Evolutionary conservation across 805 yeast genomes (phyloP).

Genomic region (Cephaloascus fragrans): DNA sequence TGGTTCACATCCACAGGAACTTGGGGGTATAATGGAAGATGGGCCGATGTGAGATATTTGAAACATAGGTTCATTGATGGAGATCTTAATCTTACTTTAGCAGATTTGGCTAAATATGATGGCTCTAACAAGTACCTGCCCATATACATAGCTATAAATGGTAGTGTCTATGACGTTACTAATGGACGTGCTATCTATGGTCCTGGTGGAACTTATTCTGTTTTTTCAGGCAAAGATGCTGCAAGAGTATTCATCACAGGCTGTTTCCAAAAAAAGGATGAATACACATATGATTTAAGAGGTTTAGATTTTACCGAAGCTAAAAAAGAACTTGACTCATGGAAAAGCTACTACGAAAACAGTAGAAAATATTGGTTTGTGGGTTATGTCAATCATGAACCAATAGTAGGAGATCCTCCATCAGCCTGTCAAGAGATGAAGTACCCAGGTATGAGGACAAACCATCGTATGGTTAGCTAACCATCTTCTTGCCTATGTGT

Average conservation of each 20-base stretch:
- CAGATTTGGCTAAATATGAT: slow-evolving; percentile 36
- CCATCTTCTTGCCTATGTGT: too few relatives aligned
- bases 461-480: too few relatives aligned
- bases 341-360: slow-evolving; percentile 42
- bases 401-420: slow-evolving; percentile 39
- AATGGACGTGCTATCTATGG: slow-evolving; percentile 43
- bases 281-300: slow-evolving; percentile 57
- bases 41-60: slow-evolving; percentile 33
- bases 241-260: slow-evolving; percentile 67
- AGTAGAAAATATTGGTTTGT: slow-evolving; percentile 50
- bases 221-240: slow-evolving; percentile 56
- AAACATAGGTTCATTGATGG: slow-evolving; percentile 9
- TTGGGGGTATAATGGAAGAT: slow-evolving; percentile 54
- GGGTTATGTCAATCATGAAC: slow-evolving; percentile 41
- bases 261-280: slow-evolving; percentile 43
- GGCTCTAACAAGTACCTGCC: slow-evolving; percentile 42
- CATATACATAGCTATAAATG: slow-evolving; percentile 49
- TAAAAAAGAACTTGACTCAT: slow-evolving; percentile 26
- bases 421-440: slow-evolving; percentile 24
- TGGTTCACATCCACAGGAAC: slow-evolving; percentile 45
- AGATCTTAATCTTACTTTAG: slow-evolving; percentile 25
- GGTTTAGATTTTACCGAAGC: slow-evolving; percentile 39
- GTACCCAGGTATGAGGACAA: background rate
- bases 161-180: slow-evolving; percentile 57
- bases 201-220: slow-evolving; percentile 43